These are phyloP conservation scores for Mychonastes homosphaera DNA, from an alignment of 139 green algal species.

Conservation along the genomic window DNA sequence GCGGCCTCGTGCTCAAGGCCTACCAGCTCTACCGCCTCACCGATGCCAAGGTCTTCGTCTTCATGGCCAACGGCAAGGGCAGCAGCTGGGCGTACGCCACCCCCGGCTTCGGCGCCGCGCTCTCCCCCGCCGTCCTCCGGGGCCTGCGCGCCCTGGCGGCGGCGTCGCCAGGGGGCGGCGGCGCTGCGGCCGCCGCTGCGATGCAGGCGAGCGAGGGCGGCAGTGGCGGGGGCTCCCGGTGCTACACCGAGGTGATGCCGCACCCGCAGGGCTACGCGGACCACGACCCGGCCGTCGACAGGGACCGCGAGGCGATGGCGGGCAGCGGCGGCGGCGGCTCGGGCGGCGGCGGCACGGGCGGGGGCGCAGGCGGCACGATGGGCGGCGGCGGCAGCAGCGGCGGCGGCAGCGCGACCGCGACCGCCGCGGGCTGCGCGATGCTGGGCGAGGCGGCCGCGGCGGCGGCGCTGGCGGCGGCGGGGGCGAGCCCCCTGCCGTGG, in stretches of 20 bases:
- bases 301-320: not conserved
- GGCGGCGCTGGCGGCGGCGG: not conserved
- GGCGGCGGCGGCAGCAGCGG: not conserved
- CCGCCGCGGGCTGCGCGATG: not conserved
- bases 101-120: constrained; percentile 28
- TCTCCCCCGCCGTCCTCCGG: constrained; percentile 24
- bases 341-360: not conserved
- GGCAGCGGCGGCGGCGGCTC: not conserved
- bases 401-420: not conserved
- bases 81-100: constrained; percentile 47
- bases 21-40: constrained; percentile 47
- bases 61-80: constrained; percentile 52
- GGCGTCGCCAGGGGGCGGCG: constrained; percentile 3
- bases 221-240: not conserved
- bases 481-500: not conserved
- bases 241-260: constrained; percentile 20
- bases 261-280: constrained; percentile 16
- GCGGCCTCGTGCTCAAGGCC: constrained; percentile 41
- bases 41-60: constrained; percentile 50
- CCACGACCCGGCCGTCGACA: constrained; percentile 8
- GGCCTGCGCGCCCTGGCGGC: constrained; percentile 30
- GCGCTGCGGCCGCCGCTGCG: constrained; percentile 23
- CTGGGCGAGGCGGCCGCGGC: not conserved
- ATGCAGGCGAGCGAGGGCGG: not conserved
- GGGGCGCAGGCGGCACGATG: constrained; percentile 1